Evolutionary conservation across 2,329 filamentous ascomycete species (phyloP), one percentile per base, ranked within the genome.

Genomic region (Plectosphaerella plurivora): DNA sequence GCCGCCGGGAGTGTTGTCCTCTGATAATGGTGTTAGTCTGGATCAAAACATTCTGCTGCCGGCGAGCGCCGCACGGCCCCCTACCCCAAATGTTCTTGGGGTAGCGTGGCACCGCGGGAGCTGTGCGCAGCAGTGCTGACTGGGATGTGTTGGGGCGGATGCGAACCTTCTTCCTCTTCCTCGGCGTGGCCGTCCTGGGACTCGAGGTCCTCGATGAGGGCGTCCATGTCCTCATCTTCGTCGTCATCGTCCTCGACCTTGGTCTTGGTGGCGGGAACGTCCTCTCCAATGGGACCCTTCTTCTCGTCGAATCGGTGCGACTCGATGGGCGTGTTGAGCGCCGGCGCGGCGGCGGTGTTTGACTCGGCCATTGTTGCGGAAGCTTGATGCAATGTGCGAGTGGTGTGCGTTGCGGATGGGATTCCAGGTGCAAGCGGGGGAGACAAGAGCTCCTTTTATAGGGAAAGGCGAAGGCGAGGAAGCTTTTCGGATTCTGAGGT

Each of bases 161-260:
- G 33, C 48, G 15, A 35, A 50, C 48, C 48, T 55, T 73, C 73
- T 53, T 87, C 84, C 42, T 84, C 83, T 25, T 87, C 83, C 24
- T 86, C 76, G 16, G 78, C 75, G 51, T 85, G 83, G 51, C 86
- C 89, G 69, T 94, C 89, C 62, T 90, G 78, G 42, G 86, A 91
- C 73, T 94, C 88, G 60, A 95, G 86, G 63, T 94, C 90, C 69
- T 91, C 88, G 60, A 96, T 95, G 64, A 96, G 79, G 64, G 86
- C 84, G 66, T 95, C 89, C 60, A 96, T 91, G 68, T 93, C 87
- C 73, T 91, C 88, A 63, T 91, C 87, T 28, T 73, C 68, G 45
- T 89, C 87, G 22, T 91, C 87, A 20, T 91, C 87, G 47, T 89
- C 86, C 6, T 86, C 84, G 28, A 80, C 81, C 44, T 64, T 67